Base-by-base conservation (phyloP, 2,329 filamentous ascomycete genomes). In the Fusarium sterilihyphosum region DNA sequence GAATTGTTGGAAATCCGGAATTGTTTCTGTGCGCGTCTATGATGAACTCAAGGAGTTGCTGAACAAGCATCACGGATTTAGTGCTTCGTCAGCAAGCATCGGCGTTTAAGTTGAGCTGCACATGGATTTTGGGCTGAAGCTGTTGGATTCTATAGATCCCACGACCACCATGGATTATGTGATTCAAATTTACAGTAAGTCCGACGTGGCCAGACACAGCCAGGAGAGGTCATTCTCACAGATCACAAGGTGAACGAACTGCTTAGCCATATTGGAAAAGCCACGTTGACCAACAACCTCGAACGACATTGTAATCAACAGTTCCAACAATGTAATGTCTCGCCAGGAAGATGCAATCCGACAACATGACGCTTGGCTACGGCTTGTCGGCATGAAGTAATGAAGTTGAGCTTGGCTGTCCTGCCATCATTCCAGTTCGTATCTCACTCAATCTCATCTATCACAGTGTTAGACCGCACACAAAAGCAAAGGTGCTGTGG, bases 1-100 rank as follows among this genome's bases (percentile, higher is more conserved):
- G 31, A n/a, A 38, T 31, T 41, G 29, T 47, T 52, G 35, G 22
- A 52, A 9, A 7, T 54, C 20, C 18, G 35, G 35, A 47, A 47
- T 24, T 37, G 61, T 22, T 26, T 57, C 24, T 50, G 16, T 12
- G 24, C 24, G 31, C 24, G 13, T 41, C 37, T n/a, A 41, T 20
- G n/a, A 38, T 52, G 33, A 20, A 20, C n/a, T 26, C 33, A 20
- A 29, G 22, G 18, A 35, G 26, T 29, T 73, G 65, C 50, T 71
- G 41, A 66, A 38, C 52, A 66, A 57, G 53, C 37, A 67, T 24
- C 40, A 13, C 43, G 24, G n/a, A 63, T 54, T 35, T 37, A 50
- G 56, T 61, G 63, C 64, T 74, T 74, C 41, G 71, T 69, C 67
- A 74, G 67, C 71, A 61, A 61, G 24, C 22, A 7, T 33, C 59